Base-by-base conservation (phyloP, 2,329 filamentous ascomycete genomes). In the Colletotrichum sp. region DNA sequence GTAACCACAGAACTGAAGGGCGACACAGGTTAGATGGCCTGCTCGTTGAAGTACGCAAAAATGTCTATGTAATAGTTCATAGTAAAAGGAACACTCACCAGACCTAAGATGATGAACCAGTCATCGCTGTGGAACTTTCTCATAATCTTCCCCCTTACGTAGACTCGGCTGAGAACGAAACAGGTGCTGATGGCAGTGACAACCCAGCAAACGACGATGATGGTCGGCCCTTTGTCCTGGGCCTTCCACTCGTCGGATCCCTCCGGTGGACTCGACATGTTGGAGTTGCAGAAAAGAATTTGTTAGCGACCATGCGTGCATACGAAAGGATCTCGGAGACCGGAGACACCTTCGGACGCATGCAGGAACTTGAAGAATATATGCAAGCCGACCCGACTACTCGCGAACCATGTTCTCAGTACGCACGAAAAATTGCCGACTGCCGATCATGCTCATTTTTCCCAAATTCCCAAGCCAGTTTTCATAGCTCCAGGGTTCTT, bases 111-210 rank as follows among this genome's bases (percentile, higher is more conserved):
- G 73, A 84, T 84, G 24, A 85, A 74, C 62, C 79, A 84, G 73
- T 85, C 84, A 66, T 86, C 84, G 5, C 78, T 68, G 2, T 82
- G 80, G 15, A 84, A 74, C 29, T 81, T 81, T 9, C 78, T 77
- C 54, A 83, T 72, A 11, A 83, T 75, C 8, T 64, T 73, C 2
- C 71, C 70, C 15, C 83, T 78, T 15, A 82, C 80, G 21, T 78
- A 82, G 8, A 83, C 74, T 12, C 82, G 77, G 0, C 78, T 78
- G 1, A 75, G 31, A 9, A 83, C 80, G 13, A 83, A 77, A 9
- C 80, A 4, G 3, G 77, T 76, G 11, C 80, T 80, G 33, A 83
- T 29, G 3, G 75, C 75, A 1, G 81, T 81, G 59, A 83, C 75
- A 3, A 77, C 43, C 79, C 81, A 82, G 31, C 81, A 75, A 11